A percentile compares a stretch with the other conserved stretches of the same genome.
These are phyloP conservation scores for Eremothecium sinecaudum DNA, from an alignment of 1,139 yeast species.

Conservation along the genomic window DNA sequence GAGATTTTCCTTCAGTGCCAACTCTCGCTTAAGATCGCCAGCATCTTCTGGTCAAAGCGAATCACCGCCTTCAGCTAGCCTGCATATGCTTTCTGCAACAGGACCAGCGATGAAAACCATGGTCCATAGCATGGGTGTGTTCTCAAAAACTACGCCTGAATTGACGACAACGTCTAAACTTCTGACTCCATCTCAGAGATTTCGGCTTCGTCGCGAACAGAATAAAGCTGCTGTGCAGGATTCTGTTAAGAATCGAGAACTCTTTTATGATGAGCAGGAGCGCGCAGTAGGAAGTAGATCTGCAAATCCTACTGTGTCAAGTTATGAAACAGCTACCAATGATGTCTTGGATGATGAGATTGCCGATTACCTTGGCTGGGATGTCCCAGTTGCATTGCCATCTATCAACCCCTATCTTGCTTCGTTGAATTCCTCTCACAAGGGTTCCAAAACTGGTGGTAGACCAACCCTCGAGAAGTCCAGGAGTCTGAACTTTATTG, in stretches of 20 bases:
- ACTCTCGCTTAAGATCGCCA: too few relatives aligned
- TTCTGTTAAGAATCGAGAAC: slow-evolving; percentile 32
- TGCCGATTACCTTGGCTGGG: slow-evolving; percentile 34
- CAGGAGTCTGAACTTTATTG: slow-evolving; percentile 14
- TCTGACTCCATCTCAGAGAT: slow-evolving; percentile 35
- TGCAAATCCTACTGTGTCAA: slow-evolving; percentile 11
- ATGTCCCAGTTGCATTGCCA: slow-evolving; percentile 39
- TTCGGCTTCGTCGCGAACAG: slow-evolving; percentile 32
- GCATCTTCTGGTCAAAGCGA: too few relatives aligned
- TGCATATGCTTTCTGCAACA: slow-evolving; percentile 2
- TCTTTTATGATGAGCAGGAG: slow-evolving; percentile 37
- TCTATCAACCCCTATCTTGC: slow-evolving; percentile 33
- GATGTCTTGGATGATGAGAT: slow-evolving; percentile 20
- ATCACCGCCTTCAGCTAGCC: slow-evolving; percentile 1
- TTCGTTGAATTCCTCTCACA: slow-evolving; percentile 13
- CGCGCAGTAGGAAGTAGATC: slow-evolving; percentile 5
- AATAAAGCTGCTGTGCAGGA: slow-evolving; percentile 30
- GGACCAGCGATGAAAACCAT: background rate
- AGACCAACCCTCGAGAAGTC: slow-evolving; percentile 8
- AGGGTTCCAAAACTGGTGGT: slow-evolving; percentile 12
- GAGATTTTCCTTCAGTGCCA: too few relatives aligned
- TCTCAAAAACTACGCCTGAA: slow-evolving; percentile 24
- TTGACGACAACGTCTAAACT: slow-evolving; percentile 12
- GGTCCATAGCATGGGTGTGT: slow-evolving; percentile 7
- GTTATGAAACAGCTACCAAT: slow-evolving; percentile 11